These are phyloP conservation scores for Xylaria flabelliformis DNA, from an alignment of 495 filamentous ascomycete genomes.

Conservation along the genomic window DNA sequence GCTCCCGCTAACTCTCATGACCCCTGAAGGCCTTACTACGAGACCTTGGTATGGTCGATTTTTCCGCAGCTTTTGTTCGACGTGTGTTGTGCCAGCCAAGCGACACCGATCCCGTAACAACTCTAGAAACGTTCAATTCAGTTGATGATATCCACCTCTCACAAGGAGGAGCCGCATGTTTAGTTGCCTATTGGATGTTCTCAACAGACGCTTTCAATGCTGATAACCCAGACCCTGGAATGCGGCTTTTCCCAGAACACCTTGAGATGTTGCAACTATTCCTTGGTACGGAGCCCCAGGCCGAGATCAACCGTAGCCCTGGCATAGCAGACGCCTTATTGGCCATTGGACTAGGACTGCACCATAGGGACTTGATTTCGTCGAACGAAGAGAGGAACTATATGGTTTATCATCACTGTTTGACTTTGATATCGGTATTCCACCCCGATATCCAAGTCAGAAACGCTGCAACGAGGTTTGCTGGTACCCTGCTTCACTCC, in stretches of 20 bases:
- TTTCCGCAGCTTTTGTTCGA: slow-evolving; percentile 38
- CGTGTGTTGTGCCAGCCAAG: slow-evolving; percentile 40
- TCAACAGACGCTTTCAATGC: slow-evolving; percentile 60
- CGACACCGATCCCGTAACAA: slow-evolving; percentile 44
- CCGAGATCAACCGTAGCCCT: slow-evolving; percentile 41
- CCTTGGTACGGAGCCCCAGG: slow-evolving; percentile 55
- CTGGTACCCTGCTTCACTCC: slow-evolving; percentile 73
- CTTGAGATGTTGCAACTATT: slow-evolving; percentile 64
- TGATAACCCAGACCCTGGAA: slow-evolving; percentile 48
- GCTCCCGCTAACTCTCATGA: neutral
- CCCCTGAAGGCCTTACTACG: slow-evolving; percentile 67
- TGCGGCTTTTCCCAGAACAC: slow-evolving; percentile 71
- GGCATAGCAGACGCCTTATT: slow-evolving; percentile 56
- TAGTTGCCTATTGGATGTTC: slow-evolving; percentile 64
- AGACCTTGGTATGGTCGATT: slow-evolving; percentile 64
- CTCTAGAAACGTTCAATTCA: slow-evolving; percentile 51
- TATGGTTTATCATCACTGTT: slow-evolving; percentile 65
- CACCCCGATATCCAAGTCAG: slow-evolving; percentile 69
- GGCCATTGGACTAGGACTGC: slow-evolving; percentile 59
- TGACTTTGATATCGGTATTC: slow-evolving; percentile 70
- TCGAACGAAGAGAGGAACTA: slow-evolving; percentile 44
- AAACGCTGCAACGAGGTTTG: slow-evolving; percentile 76
- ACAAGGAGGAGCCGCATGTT: slow-evolving; percentile 68
- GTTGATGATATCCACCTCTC: slow-evolving; percentile 75
- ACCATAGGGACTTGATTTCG: slow-evolving; percentile 44